Evolutionary conservation across 1,284 basidiomycete species (phyloP), one percentile per base, ranked within the genome.

Genomic region (Trametes pubescens): DNA sequence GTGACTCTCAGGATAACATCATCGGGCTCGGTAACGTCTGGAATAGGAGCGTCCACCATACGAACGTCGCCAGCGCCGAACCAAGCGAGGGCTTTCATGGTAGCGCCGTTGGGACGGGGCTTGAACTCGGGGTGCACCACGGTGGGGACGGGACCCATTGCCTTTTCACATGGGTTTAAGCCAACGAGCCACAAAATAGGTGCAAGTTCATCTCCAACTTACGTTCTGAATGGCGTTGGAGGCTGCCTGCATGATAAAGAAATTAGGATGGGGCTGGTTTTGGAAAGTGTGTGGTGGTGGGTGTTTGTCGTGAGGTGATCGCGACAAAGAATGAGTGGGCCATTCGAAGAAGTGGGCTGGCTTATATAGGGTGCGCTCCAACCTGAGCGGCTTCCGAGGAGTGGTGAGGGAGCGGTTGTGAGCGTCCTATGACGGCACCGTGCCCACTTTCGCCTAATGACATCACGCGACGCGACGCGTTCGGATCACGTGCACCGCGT

Each of bases 61-160:
- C 83, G 79, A 16, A 72, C 80, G 78, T 87, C 83, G 35, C 81
- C 74, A 6, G 82, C 77, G 0, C 88, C 89, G 62, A 89, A 87
- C 88, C 89, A 93, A 0, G 87, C 86, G 2, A 92, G 78, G 9
- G 91, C 90, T 67, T 86, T 85, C 88, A 90, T 90, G 8, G 78
- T 86, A 32, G 79, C 76, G 0, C 86, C 86, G 66, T 82, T 85
- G 11, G 74, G 71, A 22, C 83, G 78, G 43, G 76, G 74, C 64
- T 86, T 86, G 73, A 83, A 88, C 58, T 82, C 79, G 0, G 85
- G 78, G 29, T 77, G 76, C 1, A 82, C 78, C 2, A 67, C 78
- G 5, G 82, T 81, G 7, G 81, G 80, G 38, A 80, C 71, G n/a
- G 75, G 71, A 0, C 83, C 83, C 69, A 86, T 75, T 0, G 65